Evolutionary conservation across 2,329 filamentous ascomycete genomes (phyloP).

Genomic region (Fusarium sp.): DNA sequence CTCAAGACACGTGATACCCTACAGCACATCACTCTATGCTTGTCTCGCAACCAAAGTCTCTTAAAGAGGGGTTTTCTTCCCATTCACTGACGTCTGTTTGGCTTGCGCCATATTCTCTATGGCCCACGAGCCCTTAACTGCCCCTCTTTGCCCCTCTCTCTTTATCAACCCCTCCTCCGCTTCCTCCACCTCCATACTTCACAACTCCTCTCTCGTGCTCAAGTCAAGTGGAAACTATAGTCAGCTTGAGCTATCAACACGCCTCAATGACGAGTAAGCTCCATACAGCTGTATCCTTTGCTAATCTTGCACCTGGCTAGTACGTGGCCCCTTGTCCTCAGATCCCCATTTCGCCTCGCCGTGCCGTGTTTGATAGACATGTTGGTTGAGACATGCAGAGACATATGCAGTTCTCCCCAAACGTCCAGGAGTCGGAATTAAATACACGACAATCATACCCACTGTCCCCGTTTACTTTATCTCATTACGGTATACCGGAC

Average conservation of each 20-base stretch:
- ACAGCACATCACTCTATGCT: not conserved
- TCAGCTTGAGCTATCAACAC: conserved; percentile 16
- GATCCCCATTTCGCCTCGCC: conserved; percentile 3
- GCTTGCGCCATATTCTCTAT: conserved; percentile 32
- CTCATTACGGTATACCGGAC: conserved; percentile 22
- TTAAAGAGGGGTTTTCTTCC: not conserved
- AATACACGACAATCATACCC: conserved; percentile 1
- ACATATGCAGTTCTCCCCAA: conserved; percentile 1
- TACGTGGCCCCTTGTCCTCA: not conserved
- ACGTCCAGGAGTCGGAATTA: not conserved
- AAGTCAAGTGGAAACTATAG: conserved; percentile 19
- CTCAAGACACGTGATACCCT: not conserved
- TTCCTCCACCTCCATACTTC: conserved; percentile 34
- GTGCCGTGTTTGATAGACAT: not conserved
- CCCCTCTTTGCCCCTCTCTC: conserved; percentile 34
- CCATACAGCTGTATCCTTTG: not conserved
- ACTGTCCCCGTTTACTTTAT: conserved; percentile 9
- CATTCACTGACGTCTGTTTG: conserved; percentile 5
- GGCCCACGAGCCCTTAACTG: conserved; percentile 3
- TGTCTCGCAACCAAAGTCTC: conserved; percentile 1
- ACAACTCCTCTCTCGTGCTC: conserved; percentile 22
- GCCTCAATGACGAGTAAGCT: conserved; percentile 9
- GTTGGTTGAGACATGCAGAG: conserved; percentile 18
- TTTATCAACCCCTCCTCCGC: conserved; percentile 15
- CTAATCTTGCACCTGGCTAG: not conserved